Evolutionary conservation across 352 stramenopile genomes (phyloP).

Genomic region (Phytopythium aichiense): DNA sequence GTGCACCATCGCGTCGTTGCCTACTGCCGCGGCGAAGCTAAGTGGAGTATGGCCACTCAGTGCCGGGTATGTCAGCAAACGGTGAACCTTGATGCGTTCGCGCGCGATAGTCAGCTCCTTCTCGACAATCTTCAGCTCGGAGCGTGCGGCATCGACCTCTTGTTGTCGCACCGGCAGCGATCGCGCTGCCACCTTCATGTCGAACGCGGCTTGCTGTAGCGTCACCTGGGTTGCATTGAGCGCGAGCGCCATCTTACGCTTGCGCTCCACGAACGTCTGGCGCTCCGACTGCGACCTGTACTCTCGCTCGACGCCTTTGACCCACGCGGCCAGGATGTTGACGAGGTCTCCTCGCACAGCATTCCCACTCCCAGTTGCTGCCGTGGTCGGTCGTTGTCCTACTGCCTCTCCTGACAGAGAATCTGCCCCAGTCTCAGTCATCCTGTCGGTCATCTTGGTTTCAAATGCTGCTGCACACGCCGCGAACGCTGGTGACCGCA

Average conservation of each 20-base stretch:
- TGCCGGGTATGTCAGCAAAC: slow-evolving; percentile 45
- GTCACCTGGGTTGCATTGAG: slow-evolving; percentile 29
- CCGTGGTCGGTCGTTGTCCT: not conserved
- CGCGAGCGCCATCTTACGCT: slow-evolving; percentile 39
- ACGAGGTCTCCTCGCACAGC: slow-evolving; percentile 44
- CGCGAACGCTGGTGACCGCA: slow-evolving; percentile 43
- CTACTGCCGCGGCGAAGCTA: slow-evolving; percentile 57
- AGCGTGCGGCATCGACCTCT: slow-evolving; percentile 40
- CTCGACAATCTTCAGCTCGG: slow-evolving; percentile 20
- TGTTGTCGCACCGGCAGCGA: slow-evolving; percentile 63
- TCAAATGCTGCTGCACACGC: slow-evolving; percentile 27
- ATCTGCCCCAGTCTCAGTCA: not conserved
- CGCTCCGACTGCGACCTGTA: slow-evolving; percentile 60
- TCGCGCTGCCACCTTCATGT: slow-evolving; percentile 55
- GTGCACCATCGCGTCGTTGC: slow-evolving; percentile 74
- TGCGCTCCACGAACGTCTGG: slow-evolving; percentile 49
- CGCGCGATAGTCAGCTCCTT: slow-evolving; percentile 37
- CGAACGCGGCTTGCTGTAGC: slow-evolving; percentile 40
- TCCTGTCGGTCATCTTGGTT: not conserved
- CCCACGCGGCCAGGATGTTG: slow-evolving; percentile 54
- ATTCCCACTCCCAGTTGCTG: slow-evolving; percentile 4
- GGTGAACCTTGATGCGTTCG: slow-evolving; percentile 44
- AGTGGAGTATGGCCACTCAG: slow-evolving; percentile 71
- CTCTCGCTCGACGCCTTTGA: slow-evolving; percentile 71
- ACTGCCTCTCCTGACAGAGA: not conserved